Conservation (phyloP, 257 asterid genomes). For the Scutellaria minor region DNA sequence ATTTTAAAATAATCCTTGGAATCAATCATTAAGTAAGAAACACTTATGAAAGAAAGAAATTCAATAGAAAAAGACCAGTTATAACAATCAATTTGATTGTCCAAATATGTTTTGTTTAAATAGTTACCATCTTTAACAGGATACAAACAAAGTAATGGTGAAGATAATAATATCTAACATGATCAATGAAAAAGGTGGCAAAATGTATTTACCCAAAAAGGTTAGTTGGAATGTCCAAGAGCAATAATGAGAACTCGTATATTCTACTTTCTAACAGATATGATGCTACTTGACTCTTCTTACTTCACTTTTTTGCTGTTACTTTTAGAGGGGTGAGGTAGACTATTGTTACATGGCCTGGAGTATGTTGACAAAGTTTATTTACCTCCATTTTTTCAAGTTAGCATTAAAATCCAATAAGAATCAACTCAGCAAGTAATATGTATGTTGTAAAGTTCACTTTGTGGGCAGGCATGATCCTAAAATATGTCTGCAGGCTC, state of each 20-base stretch:
- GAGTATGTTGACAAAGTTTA: not conserved
- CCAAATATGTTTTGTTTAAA: not conserved
- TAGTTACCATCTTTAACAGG: not conserved
- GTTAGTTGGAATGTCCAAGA: not conserved
- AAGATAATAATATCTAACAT: not conserved
- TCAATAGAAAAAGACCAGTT: not conserved
- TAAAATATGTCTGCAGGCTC: conserved; percentile 2
- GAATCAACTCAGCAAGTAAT: not conserved
- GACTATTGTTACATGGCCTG: not conserved
- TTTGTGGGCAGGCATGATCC: not conserved
- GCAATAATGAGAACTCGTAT: not conserved
- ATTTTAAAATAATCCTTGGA: not conserved
- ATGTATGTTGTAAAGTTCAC: not conserved
- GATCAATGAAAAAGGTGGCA: not conserved
- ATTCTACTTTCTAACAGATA: not conserved
- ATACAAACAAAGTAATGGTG: not conserved
- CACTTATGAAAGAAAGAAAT: not conserved
- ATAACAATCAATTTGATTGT: not conserved
- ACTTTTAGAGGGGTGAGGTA: not conserved
- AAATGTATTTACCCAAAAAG: not conserved
- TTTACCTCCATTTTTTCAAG: not conserved
- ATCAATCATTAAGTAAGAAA: not conserved
- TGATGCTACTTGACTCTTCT: not conserved
- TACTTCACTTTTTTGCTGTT: not conserved
- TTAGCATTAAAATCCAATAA: conserved; percentile 6